Base-by-base conservation (phyloP, 768 basidiomycete genomes). In the Tylopilus felleus region DNA sequence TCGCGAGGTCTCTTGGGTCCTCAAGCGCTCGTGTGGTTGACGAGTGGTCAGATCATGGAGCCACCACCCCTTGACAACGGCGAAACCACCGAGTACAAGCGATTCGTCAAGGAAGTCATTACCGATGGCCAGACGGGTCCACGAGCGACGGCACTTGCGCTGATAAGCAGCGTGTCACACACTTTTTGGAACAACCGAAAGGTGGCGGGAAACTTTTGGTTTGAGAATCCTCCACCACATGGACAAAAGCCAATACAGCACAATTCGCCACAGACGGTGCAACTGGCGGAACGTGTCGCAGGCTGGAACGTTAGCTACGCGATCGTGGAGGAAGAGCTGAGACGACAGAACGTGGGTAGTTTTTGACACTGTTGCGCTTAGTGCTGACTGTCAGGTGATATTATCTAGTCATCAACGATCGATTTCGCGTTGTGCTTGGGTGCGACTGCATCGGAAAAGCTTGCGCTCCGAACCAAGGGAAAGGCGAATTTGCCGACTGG, bases 41-140 rank as follows among this genome's bases (percentile, higher is more conserved):
- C 92, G 16, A 84, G 80, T 23, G 93, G 93, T 16, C 85, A 86
- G 68, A 82, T 96, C 56, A 75, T 88, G 45, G 91, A 98, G 66
- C 85, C 85, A 52, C 85, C 89, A 4, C 96, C 97, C 33, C 77
- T 98, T 47, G 93, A 95, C 67, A 95, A 94, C 65, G 95, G 95
- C 3, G 96, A 98, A 71, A 93, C 91, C 38, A 92, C 82, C 1
- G 95, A 99, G 69, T 98, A 97, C 69, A 86, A 85, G 62, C 83
- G 94, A 21, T 99, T 96, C 69, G 82, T 98, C 59, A 95, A 94
- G 75, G 95, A 98, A 71, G 89, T 93, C 31, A 88, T 98, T 52
- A 98, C 95, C 1, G 96, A 98, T 62, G 92, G 93, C 7, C 86
- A 88, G 67, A 97, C 93, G 14, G 90, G 92, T 1, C 97, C 97